Conservation (phyloP, 306 rosid species). For the Cicer chorassanicum region DNA sequence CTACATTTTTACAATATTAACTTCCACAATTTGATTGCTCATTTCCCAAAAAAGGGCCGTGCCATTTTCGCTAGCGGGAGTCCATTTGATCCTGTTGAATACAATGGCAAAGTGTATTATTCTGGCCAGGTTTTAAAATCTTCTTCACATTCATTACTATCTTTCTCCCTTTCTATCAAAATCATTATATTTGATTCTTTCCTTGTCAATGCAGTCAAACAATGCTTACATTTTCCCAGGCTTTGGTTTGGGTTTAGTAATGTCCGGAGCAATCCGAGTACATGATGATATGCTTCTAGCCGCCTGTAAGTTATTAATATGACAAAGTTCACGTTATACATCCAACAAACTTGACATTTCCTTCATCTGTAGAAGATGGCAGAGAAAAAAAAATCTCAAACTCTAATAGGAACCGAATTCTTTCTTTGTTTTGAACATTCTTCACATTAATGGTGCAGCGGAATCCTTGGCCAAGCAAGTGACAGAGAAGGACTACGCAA, state of each 20-base stretch:
- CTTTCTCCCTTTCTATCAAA: not conserved
- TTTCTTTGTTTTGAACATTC: constrained; percentile 15
- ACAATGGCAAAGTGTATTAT: constrained; percentile 66
- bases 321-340: not conserved
- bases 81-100: constrained; percentile 87
- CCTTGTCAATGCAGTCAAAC: constrained; percentile 68
- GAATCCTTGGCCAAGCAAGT: constrained; percentile 82
- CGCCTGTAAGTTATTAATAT: constrained; percentile 74
- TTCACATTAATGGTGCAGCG: constrained; percentile 51
- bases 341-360: not conserved
- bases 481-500: constrained; percentile 58
- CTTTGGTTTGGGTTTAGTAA: constrained; percentile 79
- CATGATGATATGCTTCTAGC: constrained; percentile 94
- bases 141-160: constrained; percentile 8
- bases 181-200: constrained; percentile 17
- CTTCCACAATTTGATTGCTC: constrained; percentile 12
- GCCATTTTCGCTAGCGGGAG: constrained; percentile 94
- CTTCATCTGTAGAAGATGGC: too few species aligned
- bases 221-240: constrained; percentile 97
- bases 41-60: constrained; percentile 62
- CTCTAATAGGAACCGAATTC: too few species aligned
- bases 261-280: constrained; percentile 91
- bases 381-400: too few species aligned
- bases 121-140: constrained; percentile 77
- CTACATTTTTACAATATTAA: not conserved